Evolutionary conservation across 2,329 filamentous ascomycete genomes (phyloP).

Genomic region (Monosporascus sp.): DNA sequence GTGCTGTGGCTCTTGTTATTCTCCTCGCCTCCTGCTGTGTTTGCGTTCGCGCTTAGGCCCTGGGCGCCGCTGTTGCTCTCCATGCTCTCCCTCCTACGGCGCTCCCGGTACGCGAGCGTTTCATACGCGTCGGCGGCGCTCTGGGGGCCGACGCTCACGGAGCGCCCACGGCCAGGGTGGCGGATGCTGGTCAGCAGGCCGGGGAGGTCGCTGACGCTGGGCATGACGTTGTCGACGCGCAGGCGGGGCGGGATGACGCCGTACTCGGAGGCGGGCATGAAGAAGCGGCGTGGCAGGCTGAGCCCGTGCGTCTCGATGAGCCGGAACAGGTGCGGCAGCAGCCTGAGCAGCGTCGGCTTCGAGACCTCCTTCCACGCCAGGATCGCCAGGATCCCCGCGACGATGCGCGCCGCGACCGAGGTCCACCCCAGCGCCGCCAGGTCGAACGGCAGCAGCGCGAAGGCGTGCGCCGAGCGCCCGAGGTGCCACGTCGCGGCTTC

Average conservation of each 20-base stretch:
- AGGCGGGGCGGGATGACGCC: constrained; percentile 72
- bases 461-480: constrained; percentile 45
- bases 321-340: constrained; percentile 82
- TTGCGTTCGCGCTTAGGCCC: constrained; percentile 27
- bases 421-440: constrained; percentile 62
- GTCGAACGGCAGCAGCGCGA: constrained; percentile 50
- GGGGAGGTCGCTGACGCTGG: constrained; percentile 82
- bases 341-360: constrained; percentile 75
- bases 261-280: constrained; percentile 86
- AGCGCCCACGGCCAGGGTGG: constrained; percentile 69
- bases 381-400: constrained; percentile 76
- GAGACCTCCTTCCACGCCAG: constrained; percentile 87
- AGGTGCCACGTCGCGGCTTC: constrained; percentile 84
- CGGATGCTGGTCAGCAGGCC: constrained; percentile 76
- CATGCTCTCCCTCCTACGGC: constrained; percentile 50
- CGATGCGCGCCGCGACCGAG: constrained; percentile 60
- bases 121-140: constrained; percentile 96
- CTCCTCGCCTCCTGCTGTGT: constrained; percentile 22
- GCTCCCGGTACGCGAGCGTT: constrained; percentile 83
- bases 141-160: constrained; percentile 88
- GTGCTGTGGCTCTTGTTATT: constrained; percentile 15
- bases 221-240: constrained; percentile 77
- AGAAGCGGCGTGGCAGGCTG: constrained; percentile 82
- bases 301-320: constrained; percentile 75
- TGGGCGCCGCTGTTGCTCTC: constrained; percentile 42